These are phyloP conservation scores for Coleophoma crateriformis DNA, from an alignment of 2,329 filamentous ascomycete species.

Conservation along the genomic window DNA sequence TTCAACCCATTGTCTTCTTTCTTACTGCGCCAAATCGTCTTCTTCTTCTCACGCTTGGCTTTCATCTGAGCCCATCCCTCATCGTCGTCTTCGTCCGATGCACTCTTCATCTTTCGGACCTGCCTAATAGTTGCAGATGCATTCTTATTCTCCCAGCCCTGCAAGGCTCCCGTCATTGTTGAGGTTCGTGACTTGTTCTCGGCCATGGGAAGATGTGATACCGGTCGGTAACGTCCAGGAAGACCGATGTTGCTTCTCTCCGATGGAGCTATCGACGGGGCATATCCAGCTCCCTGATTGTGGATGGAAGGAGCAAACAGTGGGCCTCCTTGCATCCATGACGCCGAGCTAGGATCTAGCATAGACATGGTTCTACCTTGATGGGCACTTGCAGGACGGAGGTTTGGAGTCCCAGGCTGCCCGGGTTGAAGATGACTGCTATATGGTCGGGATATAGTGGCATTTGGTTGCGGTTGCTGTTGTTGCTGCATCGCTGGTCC, in stretches of 20 bases:
- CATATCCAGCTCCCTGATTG: conserved; percentile 55
- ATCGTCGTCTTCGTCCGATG: conserved; percentile 57
- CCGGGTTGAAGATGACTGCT: conserved; percentile 8
- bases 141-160: conserved; percentile 28
- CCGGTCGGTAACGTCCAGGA: conserved; percentile 84
- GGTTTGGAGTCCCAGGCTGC: background rate
- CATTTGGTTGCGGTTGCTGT: conserved; percentile 14
- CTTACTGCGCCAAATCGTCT: conserved; percentile 59
- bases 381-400: conserved; percentile 14
- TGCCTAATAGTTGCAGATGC: conserved; percentile 34
- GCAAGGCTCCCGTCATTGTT: conserved; percentile 23
- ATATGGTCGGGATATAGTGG: conserved; percentile 15
- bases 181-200: conserved; percentile 27
- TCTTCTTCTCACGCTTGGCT: conserved; percentile 63
- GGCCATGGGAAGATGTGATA: conserved; percentile 55
- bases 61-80: conserved; percentile 67
- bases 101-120: conserved; percentile 35
- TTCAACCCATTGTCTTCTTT: conserved; percentile 34
- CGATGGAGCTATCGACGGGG: conserved; percentile 88
- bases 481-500: conserved; percentile 13
- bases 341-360: conserved; percentile 62
- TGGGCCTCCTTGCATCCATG: conserved; percentile 43
- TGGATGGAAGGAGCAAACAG: conserved; percentile 45
- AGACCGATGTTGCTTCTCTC: conserved; percentile 92
- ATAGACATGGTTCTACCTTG: conserved; percentile 70